Conservation (phyloP, 805 yeast species). For the Saccharomycopsis malanga region DNA sequence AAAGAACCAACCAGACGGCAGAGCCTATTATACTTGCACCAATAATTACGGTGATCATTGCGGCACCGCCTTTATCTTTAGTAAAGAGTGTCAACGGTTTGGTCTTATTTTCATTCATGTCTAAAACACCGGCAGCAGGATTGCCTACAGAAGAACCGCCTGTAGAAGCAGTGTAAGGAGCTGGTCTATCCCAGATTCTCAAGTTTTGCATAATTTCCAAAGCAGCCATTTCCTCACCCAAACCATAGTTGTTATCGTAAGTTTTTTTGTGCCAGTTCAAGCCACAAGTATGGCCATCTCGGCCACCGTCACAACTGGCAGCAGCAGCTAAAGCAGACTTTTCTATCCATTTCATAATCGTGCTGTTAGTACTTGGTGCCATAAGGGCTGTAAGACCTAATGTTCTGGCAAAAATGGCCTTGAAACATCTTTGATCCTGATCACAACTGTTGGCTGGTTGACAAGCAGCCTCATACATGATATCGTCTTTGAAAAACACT, state of each 20-base stretch:
- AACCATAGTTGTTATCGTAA: conserved; percentile 72
- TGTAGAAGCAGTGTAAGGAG: conserved; percentile 53
- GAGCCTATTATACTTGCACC: conserved; percentile 39
- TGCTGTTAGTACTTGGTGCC: conserved; percentile 44
- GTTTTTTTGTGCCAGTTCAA: conserved; percentile 60
- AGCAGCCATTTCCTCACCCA: conserved; percentile 90
- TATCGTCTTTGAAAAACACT: conserved; percentile 47
- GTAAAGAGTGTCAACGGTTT: conserved; percentile 36
- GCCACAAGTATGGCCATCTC: conserved; percentile 87
- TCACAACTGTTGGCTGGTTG: conserved; percentile 60
- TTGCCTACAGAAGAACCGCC: conserved; percentile 72
- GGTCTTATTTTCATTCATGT: conserved; percentile 30
- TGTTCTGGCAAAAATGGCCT: conserved; percentile 72
- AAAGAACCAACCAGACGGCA: conserved; percentile 39
- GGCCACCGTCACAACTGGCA: conserved; percentile 76
- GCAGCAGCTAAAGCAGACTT: conserved; percentile 70
- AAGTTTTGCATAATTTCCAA: conserved; percentile 53
- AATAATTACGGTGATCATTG: conserved; percentile 53
- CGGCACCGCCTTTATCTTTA: conserved; percentile 62
- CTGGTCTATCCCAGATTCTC: conserved; percentile 31
- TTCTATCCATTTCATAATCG: conserved; percentile 31
- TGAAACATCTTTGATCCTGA: conserved; percentile 88
- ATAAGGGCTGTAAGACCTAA: conserved; percentile 67
- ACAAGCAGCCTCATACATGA: conserved; percentile 82
- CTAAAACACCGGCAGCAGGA: conserved; percentile 58